Evolutionary conservation across 805 yeast genomes (phyloP).

Genomic region (Candida silvicultrix): DNA sequence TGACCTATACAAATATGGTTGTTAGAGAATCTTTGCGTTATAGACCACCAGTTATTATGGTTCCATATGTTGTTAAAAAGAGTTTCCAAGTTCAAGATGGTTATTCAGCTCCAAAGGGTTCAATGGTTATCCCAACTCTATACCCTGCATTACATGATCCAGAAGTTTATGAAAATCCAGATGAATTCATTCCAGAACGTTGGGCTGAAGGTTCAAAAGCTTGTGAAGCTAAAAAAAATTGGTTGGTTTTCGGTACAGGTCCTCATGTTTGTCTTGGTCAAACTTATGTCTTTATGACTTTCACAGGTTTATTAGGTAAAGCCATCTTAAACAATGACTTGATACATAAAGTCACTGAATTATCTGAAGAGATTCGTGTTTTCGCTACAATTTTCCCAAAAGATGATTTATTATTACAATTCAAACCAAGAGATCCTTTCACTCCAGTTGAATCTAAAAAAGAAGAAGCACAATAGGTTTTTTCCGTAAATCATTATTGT

Average conservation of each 20-base stretch:
- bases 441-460: conserved; percentile 2
- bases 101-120: conserved; percentile 93
- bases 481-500: too few relatives aligned
- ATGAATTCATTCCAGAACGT: conserved; percentile 91
- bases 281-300: conserved; percentile 85
- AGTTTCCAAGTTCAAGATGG: conserved; percentile 74
- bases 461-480: background rate
- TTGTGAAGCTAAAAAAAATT: conserved; percentile 72
- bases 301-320: conserved; percentile 88
- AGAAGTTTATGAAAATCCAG: conserved; percentile 92
- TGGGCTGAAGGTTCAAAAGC: conserved; percentile 82
- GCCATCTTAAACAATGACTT: conserved; percentile 77
- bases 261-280: conserved; percentile 96
- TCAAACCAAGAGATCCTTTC: conserved; percentile 55
- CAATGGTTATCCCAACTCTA: conserved; percentile 93
- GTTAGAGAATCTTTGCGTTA: conserved; percentile 89
- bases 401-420: conserved; percentile 83
- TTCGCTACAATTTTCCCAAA: conserved; percentile 98
- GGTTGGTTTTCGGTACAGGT: conserved; percentile 97
- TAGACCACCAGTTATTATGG: conserved; percentile 98
- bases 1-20: conserved; percentile 86
- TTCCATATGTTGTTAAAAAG: conserved; percentile 90
- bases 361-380: conserved; percentile 88
- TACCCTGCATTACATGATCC: conserved; percentile 98
- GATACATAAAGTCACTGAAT: conserved; percentile 73